These are phyloP conservation scores for Arthrobotrys iridis DNA, from an alignment of 2,329 filamentous ascomycete genomes.

Conservation along the genomic window DNA sequence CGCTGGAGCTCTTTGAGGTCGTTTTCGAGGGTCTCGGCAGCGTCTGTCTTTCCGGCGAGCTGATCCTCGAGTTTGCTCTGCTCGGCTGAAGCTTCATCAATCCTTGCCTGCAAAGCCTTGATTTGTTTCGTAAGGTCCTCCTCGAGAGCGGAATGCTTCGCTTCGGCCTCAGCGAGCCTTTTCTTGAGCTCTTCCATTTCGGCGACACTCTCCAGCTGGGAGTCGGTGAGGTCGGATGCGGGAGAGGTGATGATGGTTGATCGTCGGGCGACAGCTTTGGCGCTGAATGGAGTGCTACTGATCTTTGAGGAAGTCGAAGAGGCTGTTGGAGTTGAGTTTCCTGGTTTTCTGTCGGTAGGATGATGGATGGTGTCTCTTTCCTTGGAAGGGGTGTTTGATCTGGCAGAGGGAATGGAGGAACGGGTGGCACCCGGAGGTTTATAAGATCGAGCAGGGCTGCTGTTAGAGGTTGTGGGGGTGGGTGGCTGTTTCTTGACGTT, in stretches of 20 bases:
- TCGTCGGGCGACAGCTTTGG: constrained; percentile 57
- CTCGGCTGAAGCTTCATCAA: constrained; percentile 85
- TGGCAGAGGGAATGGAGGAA: constrained; percentile 23
- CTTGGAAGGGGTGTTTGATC: constrained; percentile 48
- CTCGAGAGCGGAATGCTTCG: constrained; percentile 77
- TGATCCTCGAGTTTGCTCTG: constrained; percentile 88
- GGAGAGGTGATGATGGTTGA: constrained; percentile 46
- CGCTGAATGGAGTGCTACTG: constrained; percentile 56
- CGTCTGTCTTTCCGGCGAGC: constrained; percentile 84
- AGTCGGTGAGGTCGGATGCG: constrained; percentile 52
- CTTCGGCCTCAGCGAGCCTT: constrained; percentile 59
- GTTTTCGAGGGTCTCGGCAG: constrained; percentile 80
- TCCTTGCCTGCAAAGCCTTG: constrained; percentile 81
- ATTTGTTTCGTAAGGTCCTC: constrained; percentile 85
- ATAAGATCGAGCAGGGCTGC: constrained; percentile 54
- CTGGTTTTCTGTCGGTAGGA: constrained; percentile 20
- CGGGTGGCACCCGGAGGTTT: constrained; percentile 49
- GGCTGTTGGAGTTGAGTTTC: constrained; percentile 31
- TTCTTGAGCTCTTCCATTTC: constrained; percentile 57
- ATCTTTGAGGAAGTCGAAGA: constrained; percentile 38
- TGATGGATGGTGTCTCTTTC: constrained; percentile 28
- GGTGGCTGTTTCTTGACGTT: constrained; percentile 53
- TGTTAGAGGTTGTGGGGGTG: constrained; percentile 44
- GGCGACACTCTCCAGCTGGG: constrained; percentile 57
- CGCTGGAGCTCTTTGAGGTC: constrained; percentile 85